Base-by-base conservation (phyloP, 2,329 filamentous ascomycete genomes). In the Claviceps sp. region DNA sequence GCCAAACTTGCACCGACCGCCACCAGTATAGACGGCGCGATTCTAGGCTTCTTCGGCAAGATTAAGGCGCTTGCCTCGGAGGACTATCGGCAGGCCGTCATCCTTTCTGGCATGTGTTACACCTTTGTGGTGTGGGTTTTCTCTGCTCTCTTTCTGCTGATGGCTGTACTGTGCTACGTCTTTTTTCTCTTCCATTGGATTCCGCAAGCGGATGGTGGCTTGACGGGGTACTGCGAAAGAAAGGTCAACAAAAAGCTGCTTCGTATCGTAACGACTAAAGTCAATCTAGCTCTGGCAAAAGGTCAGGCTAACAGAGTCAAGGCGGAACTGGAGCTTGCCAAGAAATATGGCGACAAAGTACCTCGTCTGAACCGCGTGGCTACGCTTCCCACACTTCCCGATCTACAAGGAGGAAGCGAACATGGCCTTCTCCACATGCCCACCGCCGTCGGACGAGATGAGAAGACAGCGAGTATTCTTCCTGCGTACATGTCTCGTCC, bases 101-200 rank as follows among this genome's bases (percentile, higher is more conserved):
- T 96, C 59, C 75, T 97, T 50, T 86, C 83, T 41, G 84, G 88
- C 67, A 97, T 97, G 93, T 71, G 89, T 56, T 97, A 95, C 69
- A 96, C 91, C 3, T 67, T 95, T 22, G 65, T 96, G 51, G 81
- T 97, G 59, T 97, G 91, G 91, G 75, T 89, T 14, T 82, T 97
- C 59, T 85, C 86, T 0, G 78, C 86, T 5, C 64, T 97, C 2
- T 82, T 79, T 44, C 74, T 97, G 49, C 70, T 91, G n/a, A 63
- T 86, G 9, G 88, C 87, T 0, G 72, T 82, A 22, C 61, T 94
- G 1, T 82, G 95, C 55, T 97, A 95, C 68, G 67, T 95, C 40
- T 79, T 88, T 61, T 98, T 95, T 67, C 76, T 98, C 5, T 95
- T 86, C 79, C 86, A 93, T 67, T 93, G 91, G 69, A 91, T 98